Conservation (phyloP, 1,284 basidiomycete species). For the Ceratobasidium sp. region DNA sequence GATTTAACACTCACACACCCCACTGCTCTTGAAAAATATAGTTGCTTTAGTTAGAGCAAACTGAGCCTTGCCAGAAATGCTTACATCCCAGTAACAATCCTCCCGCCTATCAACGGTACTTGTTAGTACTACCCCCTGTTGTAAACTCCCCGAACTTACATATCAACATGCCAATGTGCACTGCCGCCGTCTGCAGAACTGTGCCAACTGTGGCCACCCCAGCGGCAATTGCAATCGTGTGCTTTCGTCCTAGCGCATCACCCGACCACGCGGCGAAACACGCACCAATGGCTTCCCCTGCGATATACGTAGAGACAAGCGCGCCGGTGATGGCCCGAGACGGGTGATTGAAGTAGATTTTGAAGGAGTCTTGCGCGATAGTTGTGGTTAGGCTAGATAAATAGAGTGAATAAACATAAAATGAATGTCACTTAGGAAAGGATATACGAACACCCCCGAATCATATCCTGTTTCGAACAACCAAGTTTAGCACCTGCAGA, state of each 20-base stretch:
- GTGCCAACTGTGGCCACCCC: constrained; percentile 24
- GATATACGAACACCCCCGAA: constrained; percentile 30
- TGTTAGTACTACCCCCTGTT: too few relatives aligned
- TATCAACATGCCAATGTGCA: constrained; percentile 36
- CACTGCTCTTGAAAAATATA: constrained; percentile 24
- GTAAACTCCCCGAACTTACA: too few relatives aligned
- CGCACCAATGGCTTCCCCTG: constrained; percentile 36
- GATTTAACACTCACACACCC: constrained; percentile 19
- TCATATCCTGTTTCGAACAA: constrained; percentile 18
- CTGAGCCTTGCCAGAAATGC: neutral
- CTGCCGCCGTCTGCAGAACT: constrained; percentile 21
- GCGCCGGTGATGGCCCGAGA: constrained; percentile 19
- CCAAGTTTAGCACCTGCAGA: too few relatives aligned
- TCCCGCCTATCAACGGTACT: constrained; percentile 31
- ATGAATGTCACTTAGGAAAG: too few relatives aligned
- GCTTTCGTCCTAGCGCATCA: constrained; percentile 29
- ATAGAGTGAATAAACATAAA: too few relatives aligned
- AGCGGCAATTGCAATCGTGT: constrained; percentile 26
- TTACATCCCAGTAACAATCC: constrained; percentile 40
- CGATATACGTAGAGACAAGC: constrained; percentile 35
- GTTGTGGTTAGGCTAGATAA: constrained; percentile 29
- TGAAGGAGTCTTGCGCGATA: constrained; percentile 39
- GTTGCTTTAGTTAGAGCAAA: neutral
- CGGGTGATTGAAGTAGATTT: constrained; percentile 34
- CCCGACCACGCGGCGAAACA: constrained; percentile 38